phyloP scores from a whole-genome alignment of 768 basidiomycete species.

The Glaciozyma martinii region DNA sequence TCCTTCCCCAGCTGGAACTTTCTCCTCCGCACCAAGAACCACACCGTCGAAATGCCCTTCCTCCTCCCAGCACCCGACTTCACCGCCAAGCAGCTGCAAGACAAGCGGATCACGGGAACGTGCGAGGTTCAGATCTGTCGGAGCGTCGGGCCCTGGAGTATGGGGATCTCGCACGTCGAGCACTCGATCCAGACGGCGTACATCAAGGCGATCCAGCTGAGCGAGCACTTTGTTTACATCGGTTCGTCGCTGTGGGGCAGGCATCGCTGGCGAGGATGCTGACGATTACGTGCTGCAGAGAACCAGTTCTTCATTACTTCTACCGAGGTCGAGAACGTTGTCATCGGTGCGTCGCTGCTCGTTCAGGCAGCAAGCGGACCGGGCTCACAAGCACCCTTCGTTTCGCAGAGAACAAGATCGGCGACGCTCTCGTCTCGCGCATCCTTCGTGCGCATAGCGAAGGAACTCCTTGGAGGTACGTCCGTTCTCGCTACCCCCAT shows the following conservation, averaged over 20 bases:
- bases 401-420: constrained; percentile 69
- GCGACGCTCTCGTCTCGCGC: constrained; percentile 82
- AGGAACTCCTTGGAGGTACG: constrained; percentile 62
- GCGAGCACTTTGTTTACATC: constrained; percentile 96
- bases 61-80: constrained; percentile 89
- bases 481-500: neutral
- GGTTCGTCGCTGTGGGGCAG: constrained; percentile 36
- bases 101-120: constrained; percentile 80
- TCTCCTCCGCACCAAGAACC: constrained; percentile 89
- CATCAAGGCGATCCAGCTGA: constrained; percentile 69
- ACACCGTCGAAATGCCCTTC: constrained; percentile 85
- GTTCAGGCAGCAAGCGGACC: too few relatives aligned
- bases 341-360: constrained; percentile 41
- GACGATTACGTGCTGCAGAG: neutral
- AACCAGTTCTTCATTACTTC: constrained; percentile 48
- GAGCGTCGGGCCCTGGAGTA: constrained; percentile 90
- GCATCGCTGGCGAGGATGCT: constrained; percentile 40
- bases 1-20: constrained; percentile 69
- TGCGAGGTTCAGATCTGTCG: constrained; percentile 96
- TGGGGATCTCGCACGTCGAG: constrained; percentile 80
- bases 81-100: constrained; percentile 63
- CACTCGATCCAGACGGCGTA: constrained; percentile 93
- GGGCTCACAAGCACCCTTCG: too few relatives aligned
- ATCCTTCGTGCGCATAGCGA: constrained; percentile 80
- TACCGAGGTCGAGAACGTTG: constrained; percentile 72